Percentiles rank a stretch among this genome's conserved stretches.
Conservation (phyloP, 1,284 basidiomycete species). For the Fomes fomentarius region DNA sequence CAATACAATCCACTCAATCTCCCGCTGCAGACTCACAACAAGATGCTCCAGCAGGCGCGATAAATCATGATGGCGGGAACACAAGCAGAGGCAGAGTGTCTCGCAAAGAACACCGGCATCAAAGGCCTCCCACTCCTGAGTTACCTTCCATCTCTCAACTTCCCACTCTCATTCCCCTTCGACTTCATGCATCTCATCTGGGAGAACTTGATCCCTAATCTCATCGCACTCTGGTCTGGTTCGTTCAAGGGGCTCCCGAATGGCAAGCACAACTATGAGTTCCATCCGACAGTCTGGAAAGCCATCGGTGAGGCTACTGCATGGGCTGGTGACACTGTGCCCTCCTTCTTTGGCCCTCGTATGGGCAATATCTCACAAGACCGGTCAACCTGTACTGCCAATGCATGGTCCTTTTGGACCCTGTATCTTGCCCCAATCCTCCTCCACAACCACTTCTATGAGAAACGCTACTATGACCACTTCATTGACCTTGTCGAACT, state of each 20-base stretch:
- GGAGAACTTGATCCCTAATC: conserved; percentile 44
- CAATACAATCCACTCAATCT: too few species aligned
- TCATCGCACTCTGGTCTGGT: conserved; percentile 44
- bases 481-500: conserved; percentile 43
- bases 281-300: conserved; percentile 39
- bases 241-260: conserved; percentile 41
- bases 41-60: too few species aligned
- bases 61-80: too few species aligned
- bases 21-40: too few species aligned
- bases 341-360: conserved; percentile 40
- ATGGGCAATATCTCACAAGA: conserved; percentile 42
- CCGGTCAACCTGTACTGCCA: conserved; percentile 29
- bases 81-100: too few species aligned
- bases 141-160: conserved; percentile 38
- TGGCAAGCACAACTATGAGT: conserved; percentile 35
- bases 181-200: conserved; percentile 54
- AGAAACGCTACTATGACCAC: conserved; percentile 41
- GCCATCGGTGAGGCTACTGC: conserved; percentile 41
- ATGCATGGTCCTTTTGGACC: conserved; percentile 42
- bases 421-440: conserved; percentile 43
- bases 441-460: conserved; percentile 32
- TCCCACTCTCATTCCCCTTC: conserved; percentile 45
- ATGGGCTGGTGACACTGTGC: conserved; percentile 37
- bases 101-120: conserved; percentile 42
- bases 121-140: conserved; percentile 42